Conservation (phyloP, 768 basidiomycete genomes). For the Leucogyrophana mollusca region DNA sequence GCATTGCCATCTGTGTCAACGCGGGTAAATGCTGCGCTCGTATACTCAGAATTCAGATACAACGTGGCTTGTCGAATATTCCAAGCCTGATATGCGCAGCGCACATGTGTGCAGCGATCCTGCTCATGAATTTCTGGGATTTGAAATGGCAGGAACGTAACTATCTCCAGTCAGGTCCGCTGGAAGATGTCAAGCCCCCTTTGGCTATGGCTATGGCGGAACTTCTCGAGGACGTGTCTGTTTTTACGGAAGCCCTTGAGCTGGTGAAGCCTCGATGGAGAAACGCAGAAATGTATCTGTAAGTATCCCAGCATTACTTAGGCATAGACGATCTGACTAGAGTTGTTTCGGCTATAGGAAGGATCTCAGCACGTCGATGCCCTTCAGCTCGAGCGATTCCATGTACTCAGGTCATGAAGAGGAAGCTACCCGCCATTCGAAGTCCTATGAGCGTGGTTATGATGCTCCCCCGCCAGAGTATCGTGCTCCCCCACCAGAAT, state of each 20-base stretch:
- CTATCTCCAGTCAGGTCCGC: constrained; percentile 18
- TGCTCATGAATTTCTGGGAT: constrained; percentile 61
- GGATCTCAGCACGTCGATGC: constrained; percentile 25
- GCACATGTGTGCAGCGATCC: constrained; percentile 49
- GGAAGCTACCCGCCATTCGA: constrained; percentile 1
- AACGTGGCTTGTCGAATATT: constrained; percentile 42
- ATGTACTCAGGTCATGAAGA: constrained; percentile 16
- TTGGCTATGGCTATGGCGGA: constrained; percentile 27
- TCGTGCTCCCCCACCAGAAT: constrained; percentile 9
- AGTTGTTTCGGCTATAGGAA: constrained; percentile 22
- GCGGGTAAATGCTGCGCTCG: constrained; percentile 60
- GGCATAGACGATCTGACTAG: constrained; percentile 33
- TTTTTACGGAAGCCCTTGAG: constrained; percentile 28
- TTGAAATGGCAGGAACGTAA: constrained; percentile 45
- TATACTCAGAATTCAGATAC: constrained; percentile 54
- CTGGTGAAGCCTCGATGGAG: constrained; percentile 28
- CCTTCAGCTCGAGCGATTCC: constrained; percentile 21
- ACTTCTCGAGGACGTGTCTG: constrained; percentile 24
- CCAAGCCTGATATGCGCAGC: constrained; percentile 44
- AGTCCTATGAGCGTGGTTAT: constrained; percentile 10
- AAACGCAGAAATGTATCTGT: constrained; percentile 31
- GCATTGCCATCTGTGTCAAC: constrained; percentile 55
- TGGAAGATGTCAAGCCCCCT: constrained; percentile 30
- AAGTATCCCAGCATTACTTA: constrained; percentile 21
- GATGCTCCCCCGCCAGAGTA: constrained; percentile 13